These are phyloP conservation scores for Gossypium schwendimanii DNA, from an alignment of 441 rosid species.

Conservation along the genomic window DNA sequence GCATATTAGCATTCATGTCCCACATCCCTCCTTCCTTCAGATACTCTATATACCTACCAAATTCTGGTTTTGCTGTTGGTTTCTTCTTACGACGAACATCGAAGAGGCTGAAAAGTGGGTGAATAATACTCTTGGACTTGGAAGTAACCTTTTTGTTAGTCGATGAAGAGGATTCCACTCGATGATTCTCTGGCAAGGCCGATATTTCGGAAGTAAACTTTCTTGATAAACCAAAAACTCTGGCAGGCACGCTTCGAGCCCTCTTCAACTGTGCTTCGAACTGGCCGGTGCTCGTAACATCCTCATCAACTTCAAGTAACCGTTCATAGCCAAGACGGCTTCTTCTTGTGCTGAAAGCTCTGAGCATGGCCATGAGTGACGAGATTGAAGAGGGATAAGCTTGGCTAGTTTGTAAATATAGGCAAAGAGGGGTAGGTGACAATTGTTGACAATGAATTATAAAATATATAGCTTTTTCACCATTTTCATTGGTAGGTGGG, in stretches of 20 bases:
- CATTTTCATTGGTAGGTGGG: background rate
- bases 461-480: background rate
- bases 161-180: conserved; percentile 12
- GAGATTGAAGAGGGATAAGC: background rate
- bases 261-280: conserved; percentile 26
- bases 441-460: background rate
- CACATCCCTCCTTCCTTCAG: conserved; percentile 57
- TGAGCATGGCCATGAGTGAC: conserved; percentile 43
- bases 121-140: conserved; percentile 24
- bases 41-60: conserved; percentile 61
- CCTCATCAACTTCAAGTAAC: conserved; percentile 20
- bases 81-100: conserved; percentile 47
- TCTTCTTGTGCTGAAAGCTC: conserved; percentile 60
- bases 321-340: conserved; percentile 40
- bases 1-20: conserved; percentile 12
- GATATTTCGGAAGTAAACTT: conserved; percentile 7
- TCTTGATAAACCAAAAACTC: conserved; percentile 23
- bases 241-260: conserved; percentile 36
- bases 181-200: conserved; percentile 11
- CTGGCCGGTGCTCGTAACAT: background rate
- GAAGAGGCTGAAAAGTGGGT: conserved; percentile 57
- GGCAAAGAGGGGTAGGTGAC: background rate
- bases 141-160: conserved; percentile 22
- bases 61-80: conserved; percentile 58
- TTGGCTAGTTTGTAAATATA: background rate